Conservation (phyloP, 1,139 yeast species). For the Magnusiomyces starmeri region DNA sequence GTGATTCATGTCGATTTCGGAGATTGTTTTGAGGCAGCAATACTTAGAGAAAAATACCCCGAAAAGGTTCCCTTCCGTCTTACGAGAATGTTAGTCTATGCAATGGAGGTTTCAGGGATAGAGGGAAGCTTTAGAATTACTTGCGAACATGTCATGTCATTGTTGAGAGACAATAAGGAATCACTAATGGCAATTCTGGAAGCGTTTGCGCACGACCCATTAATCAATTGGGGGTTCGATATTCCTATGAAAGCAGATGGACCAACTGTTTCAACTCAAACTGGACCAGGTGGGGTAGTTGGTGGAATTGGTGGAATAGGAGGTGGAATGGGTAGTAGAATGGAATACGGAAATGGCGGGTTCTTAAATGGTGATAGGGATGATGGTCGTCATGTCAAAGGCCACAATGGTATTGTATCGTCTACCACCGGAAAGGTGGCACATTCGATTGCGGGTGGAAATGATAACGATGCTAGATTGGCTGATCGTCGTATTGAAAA, state of each 20-base stretch:
- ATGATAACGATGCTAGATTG: conserved; percentile 52
- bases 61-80: conserved; percentile 97
- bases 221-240: conserved; percentile 98
- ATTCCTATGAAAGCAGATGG: conserved; percentile 76
- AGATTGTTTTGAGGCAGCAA: conserved; percentile 98
- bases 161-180: conserved; percentile 85
- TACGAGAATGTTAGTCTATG: conserved; percentile 94
- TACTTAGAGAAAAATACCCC: conserved; percentile 90
- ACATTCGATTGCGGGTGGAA: neutral
- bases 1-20: conserved; percentile 98
- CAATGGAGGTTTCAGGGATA: conserved; percentile 98
- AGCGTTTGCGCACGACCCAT: conserved; percentile 97
- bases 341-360: conserved; percentile 3
- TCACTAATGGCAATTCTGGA: conserved; percentile 96
- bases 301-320: conserved; percentile 1
- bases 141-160: conserved; percentile 95
- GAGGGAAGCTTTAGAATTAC: conserved; percentile 97
- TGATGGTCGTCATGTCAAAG: conserved; percentile 4
- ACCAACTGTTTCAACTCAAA: conserved; percentile 61
- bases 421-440: neutral
- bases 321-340: neutral
- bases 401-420: neutral
- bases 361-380: conserved; percentile 10
- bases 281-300: conserved; percentile 28
- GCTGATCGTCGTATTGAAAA: conserved; percentile 58